phyloP scores from a whole-genome alignment of 1,284 basidiomycete genomes.

The Hemileia vastatrix region DNA sequence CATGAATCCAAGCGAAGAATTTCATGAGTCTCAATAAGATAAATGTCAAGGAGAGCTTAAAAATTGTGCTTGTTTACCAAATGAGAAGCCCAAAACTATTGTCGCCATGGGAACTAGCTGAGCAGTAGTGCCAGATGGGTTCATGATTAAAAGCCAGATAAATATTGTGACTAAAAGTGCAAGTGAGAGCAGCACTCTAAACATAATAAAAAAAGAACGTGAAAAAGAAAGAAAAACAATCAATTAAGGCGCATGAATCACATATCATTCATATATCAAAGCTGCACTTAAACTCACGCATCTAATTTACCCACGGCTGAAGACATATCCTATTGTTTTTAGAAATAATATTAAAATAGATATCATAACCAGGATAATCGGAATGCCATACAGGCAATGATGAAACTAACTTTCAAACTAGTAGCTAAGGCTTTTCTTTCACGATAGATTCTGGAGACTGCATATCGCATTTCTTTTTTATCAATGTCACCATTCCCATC shows the following conservation, averaged over 20 bases:
- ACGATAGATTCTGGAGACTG: slow-evolving; percentile 68
- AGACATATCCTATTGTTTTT: slow-evolving; percentile 48
- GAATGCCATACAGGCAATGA: background rate
- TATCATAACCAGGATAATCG: too few species aligned
- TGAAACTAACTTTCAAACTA: slow-evolving; percentile 51
- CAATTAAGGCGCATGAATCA: too few species aligned
- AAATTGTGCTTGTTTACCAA: slow-evolving; percentile 18
- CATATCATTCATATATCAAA: too few species aligned
- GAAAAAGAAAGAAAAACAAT: background rate
- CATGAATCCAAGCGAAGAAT: background rate
- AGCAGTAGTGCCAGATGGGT: slow-evolving; percentile 57
- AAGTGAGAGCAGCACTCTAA: slow-evolving; percentile 55
- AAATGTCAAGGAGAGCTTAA: slow-evolving; percentile 60
- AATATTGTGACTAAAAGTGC: slow-evolving; percentile 59
- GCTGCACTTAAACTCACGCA: slow-evolving; percentile 33
- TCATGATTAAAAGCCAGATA: slow-evolving; percentile 68
- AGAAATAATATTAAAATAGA: too few species aligned
- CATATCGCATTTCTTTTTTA: slow-evolving; percentile 71
- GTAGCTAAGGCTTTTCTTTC: slow-evolving; percentile 64
- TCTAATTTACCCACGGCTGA: slow-evolving; percentile 64
- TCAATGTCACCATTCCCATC: slow-evolving; percentile 73
- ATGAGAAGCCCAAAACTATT: slow-evolving; percentile 51
- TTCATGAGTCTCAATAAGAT: slow-evolving; percentile 41
- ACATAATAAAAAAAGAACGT: background rate
- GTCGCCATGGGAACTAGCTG: slow-evolving; percentile 72